Evolutionary conservation across 2,329 filamentous ascomycete genomes (phyloP).

Genomic region (Cladosporium sp.): DNA sequence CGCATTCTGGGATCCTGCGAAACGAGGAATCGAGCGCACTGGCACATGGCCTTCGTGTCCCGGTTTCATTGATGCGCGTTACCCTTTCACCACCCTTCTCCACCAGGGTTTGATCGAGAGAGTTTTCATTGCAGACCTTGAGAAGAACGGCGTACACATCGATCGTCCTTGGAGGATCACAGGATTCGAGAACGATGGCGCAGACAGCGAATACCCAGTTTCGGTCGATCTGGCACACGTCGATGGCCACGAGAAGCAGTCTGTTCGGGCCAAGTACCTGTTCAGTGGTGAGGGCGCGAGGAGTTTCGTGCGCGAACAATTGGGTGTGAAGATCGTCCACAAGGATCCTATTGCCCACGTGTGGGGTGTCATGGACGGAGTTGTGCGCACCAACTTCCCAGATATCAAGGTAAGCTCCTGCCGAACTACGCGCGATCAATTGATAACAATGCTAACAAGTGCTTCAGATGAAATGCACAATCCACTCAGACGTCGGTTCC

Average conservation of each 20-base stretch:
- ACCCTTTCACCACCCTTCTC: constrained; percentile 60
- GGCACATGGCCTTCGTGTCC: constrained; percentile 83
- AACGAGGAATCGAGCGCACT: constrained; percentile 55
- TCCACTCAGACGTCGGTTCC: constrained; percentile 59
- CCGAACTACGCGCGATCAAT: too few species aligned
- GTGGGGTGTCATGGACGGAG: constrained; percentile 65
- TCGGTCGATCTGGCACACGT: constrained; percentile 73
- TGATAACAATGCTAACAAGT: constrained; percentile 1
- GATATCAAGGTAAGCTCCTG: constrained; percentile 51
- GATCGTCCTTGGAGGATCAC: constrained; percentile 60
- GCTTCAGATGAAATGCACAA: constrained; percentile 62
- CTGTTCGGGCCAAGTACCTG: constrained; percentile 57
- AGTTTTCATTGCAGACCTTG: constrained; percentile 58
- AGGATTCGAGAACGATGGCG: constrained; percentile 57
- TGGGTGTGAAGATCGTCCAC: constrained; percentile 64
- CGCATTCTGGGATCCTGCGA: constrained; percentile 60
- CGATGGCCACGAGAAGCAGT: constrained; percentile 68
- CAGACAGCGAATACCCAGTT: constrained; percentile 69
- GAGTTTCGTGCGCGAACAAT: constrained; percentile 56
- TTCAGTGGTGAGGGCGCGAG: constrained; percentile 61
- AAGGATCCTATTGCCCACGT: constrained; percentile 62
- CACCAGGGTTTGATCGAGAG: constrained; percentile 61
- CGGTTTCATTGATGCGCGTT: constrained; percentile 66
- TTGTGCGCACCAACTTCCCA: constrained; percentile 60
- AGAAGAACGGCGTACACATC: constrained; percentile 54